Conservation (phyloP, 257 asterid genomes). For the Asclepias syriaca region DNA sequence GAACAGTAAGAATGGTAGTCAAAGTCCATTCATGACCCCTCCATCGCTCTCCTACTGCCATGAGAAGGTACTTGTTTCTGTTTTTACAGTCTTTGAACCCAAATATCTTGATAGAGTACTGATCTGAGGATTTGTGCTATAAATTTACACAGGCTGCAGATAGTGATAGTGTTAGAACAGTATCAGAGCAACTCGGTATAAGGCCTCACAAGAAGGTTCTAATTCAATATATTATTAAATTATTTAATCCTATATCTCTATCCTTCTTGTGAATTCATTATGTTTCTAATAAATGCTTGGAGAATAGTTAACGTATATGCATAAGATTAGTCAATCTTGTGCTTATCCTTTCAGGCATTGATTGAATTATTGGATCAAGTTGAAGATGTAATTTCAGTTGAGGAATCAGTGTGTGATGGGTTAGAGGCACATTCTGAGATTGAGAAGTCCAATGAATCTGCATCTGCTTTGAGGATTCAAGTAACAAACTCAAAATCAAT, state of each 20-base stretch:
- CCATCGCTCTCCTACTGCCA: constrained; percentile 75
- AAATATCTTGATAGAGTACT: constrained; percentile 11
- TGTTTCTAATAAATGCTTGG: background rate
- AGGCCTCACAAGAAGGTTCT: constrained; percentile 85
- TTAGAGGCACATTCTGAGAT: constrained; percentile 26
- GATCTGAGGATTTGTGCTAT: constrained; percentile 18
- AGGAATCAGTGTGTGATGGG: constrained; percentile 38
- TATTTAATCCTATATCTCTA: background rate
- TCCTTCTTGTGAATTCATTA: background rate
- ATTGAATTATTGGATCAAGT: constrained; percentile 95
- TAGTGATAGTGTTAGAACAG: constrained; percentile 39
- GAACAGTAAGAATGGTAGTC: constrained; percentile 35
- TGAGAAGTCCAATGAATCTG: constrained; percentile 33
- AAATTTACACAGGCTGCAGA: constrained; percentile 47
- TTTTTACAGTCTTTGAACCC: constrained; percentile 11
- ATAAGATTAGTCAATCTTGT: constrained; percentile 3
- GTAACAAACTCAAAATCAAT: constrained; percentile 26
- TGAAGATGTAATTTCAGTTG: constrained; percentile 76
- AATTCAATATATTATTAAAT: constrained; percentile 19
- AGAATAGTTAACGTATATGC: background rate
- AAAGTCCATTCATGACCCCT: constrained; percentile 87
- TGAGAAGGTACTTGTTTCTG: constrained; percentile 52
- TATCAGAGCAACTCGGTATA: constrained; percentile 44
- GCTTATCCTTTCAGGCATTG: constrained; percentile 51
- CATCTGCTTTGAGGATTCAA: constrained; percentile 26